A percentile compares a stretch with the other conserved stretches of the same genome.
Conservation (phyloP, 129 eudicot genomes). For the Dittrichia graveolens region DNA sequence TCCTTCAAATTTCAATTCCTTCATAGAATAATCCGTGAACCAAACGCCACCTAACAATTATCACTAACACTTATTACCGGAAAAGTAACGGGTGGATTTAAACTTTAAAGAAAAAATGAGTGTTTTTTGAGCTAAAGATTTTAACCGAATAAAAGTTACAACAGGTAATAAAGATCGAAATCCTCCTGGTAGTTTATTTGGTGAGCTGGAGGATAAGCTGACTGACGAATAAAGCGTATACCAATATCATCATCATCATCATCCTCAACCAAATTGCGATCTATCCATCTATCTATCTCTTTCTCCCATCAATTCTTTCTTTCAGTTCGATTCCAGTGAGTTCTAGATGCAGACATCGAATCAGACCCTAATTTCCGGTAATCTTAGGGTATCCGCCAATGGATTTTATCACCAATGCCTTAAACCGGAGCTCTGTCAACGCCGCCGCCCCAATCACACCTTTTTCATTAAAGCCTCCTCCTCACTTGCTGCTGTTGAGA, state of each 20-base stretch:
- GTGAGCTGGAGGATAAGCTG: neutral
- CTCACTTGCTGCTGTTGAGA: conserved; percentile 61
- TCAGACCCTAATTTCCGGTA: conserved; percentile 35
- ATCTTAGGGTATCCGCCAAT: neutral
- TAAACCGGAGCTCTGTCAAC: conserved; percentile 22
- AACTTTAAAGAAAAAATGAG: no score
- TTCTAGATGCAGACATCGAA: conserved; percentile 46
- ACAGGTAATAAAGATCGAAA: no score
- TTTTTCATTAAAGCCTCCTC: conserved; percentile 58
- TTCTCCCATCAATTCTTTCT: neutral
- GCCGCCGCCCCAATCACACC: conserved; percentile 1
- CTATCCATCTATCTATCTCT: neutral
- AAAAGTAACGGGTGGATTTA: no score
- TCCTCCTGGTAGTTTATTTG: no score
- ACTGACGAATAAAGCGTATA: neutral
- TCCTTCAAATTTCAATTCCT: no score
- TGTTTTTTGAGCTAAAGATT: no score
- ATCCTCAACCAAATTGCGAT: neutral
- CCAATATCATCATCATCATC: neutral
- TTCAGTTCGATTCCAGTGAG: neutral
- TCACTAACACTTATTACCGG: no score
- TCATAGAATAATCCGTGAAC: no score
- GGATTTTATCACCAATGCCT: conserved; percentile 41
- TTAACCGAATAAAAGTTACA: no score
- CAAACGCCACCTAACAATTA: no score